Conservation (phyloP, 306 rosid genomes). For the Hippophae gyantsensis region DNA sequence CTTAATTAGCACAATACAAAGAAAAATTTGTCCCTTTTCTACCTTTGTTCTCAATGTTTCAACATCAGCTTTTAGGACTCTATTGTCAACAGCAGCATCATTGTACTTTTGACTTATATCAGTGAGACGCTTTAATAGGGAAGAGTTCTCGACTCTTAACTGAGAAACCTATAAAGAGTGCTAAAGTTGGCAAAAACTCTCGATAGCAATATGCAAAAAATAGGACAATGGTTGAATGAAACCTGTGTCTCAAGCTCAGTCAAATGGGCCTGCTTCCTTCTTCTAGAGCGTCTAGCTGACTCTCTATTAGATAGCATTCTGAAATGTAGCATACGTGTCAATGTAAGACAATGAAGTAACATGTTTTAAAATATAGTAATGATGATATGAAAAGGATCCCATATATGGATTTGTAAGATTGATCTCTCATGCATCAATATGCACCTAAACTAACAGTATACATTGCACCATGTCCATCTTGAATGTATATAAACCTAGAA, state of each 20-base stretch:
- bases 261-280: slow-evolving; percentile 97
- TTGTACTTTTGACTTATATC: slow-evolving; percentile 54
- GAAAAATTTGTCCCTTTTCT: background rate
- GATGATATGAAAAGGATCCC: too few species aligned
- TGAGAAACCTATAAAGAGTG: slow-evolving; percentile 54
- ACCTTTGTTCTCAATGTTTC: slow-evolving; percentile 97
- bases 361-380: too few species aligned
- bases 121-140: slow-evolving; percentile 63
- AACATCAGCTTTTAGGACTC: slow-evolving; percentile 76
- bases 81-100: slow-evolving; percentile 71
- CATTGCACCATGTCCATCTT: too few species aligned
- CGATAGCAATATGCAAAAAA: background rate
- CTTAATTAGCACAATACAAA: too few species aligned
- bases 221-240: background rate
- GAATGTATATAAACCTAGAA: too few species aligned
- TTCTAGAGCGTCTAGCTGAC: slow-evolving; percentile 94
- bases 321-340: slow-evolving; percentile 14
- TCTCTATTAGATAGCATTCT: slow-evolving; percentile 99
- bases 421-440: too few species aligned
- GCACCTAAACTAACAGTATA: too few species aligned
- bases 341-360: background rate
- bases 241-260: slow-evolving; percentile 87
- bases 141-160: slow-evolving; percentile 73
- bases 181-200: slow-evolving; percentile 7
- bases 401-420: too few species aligned